Percentiles rank a stretch among this genome's conserved stretches.
These are phyloP conservation scores for Ceratobasidium sp. DNA, from an alignment of 1,284 basidiomycete genomes.

Conservation along the genomic window DNA sequence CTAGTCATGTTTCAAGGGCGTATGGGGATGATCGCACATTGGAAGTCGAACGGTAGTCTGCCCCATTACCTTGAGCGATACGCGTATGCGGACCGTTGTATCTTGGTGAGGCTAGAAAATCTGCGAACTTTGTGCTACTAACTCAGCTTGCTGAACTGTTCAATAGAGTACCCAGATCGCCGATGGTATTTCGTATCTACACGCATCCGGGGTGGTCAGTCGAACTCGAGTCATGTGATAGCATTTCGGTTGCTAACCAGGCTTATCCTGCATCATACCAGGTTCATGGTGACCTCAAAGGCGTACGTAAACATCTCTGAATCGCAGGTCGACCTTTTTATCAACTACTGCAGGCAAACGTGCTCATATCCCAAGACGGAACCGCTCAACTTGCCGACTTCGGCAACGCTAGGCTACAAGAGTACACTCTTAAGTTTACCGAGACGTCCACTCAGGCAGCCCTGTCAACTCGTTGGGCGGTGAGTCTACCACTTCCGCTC, in stretches of 20 bases:
- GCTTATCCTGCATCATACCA: neutral
- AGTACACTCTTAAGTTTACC: neutral
- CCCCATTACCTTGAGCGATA: constrained; percentile 9
- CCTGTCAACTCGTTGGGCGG: neutral
- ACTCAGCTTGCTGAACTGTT: too few relatives aligned
- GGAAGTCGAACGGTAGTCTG: constrained; percentile 2
- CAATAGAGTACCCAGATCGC: neutral
- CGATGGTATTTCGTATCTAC: neutral
- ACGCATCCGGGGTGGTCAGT: neutral
- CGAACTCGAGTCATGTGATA: too few relatives aligned
- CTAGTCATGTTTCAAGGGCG: neutral
- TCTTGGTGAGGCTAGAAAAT: neutral
- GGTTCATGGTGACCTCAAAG: neutral
- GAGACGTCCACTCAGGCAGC: neutral
- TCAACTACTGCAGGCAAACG: neutral
- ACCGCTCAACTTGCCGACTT: neutral
- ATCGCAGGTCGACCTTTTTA: too few relatives aligned
- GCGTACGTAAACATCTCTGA: neutral
- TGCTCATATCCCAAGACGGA: neutral
- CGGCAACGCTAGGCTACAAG: neutral
- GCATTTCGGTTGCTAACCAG: too few relatives aligned
- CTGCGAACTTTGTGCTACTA: neutral
- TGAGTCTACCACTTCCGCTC: neutral
- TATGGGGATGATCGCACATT: constrained; percentile 7
- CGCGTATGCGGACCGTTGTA: neutral